Evolutionary conservation across 2,329 filamentous ascomycete genomes (phyloP).

Genomic region (Triangularia setosa): DNA sequence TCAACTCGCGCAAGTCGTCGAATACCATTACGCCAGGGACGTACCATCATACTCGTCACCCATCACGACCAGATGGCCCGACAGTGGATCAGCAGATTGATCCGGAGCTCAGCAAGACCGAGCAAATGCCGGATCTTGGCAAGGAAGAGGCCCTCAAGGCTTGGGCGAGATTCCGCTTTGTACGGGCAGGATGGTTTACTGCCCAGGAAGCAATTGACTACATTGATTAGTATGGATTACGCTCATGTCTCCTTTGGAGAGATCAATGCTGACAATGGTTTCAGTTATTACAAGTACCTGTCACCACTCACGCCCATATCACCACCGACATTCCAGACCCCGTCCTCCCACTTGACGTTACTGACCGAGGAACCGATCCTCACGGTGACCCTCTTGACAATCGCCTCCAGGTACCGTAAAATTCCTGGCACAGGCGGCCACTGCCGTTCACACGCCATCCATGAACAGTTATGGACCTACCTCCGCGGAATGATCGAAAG

Average conservation of each 20-base stretch:
- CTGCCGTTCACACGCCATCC: conserved; percentile 84
- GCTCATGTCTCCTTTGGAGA: neutral
- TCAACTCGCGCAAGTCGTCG: conserved; percentile 18
- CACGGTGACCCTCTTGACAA: conserved; percentile 84
- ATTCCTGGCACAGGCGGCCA: conserved; percentile 75
- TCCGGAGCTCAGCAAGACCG: conserved; percentile 42
- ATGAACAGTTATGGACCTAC: conserved; percentile 93
- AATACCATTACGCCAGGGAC: conserved; percentile 11
- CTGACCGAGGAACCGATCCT: conserved; percentile 90
- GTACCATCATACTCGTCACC: conserved; percentile 23
- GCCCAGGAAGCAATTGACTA: conserved; percentile 90
- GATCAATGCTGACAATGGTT: conserved; percentile 2
- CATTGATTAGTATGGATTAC: conserved; percentile 71
- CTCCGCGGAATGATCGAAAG: conserved; percentile 92
- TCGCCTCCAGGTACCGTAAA: conserved; percentile 80
- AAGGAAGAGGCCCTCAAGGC: conserved; percentile 71
- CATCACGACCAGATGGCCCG: conserved; percentile 21
- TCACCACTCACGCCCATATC: conserved; percentile 92
- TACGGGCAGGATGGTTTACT: conserved; percentile 95
- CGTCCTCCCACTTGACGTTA: conserved; percentile 73
- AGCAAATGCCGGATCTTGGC: conserved; percentile 47
- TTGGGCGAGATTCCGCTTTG: conserved; percentile 92
- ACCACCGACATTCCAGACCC: conserved; percentile 81
- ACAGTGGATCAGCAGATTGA: conserved; percentile 41
- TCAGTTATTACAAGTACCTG: conserved; percentile 82